Percentiles rank a stretch among this genome's conserved stretches.
phyloP scores from a whole-genome alignment of 129 eudicot genomes.

The Tagetes patula region DNA sequence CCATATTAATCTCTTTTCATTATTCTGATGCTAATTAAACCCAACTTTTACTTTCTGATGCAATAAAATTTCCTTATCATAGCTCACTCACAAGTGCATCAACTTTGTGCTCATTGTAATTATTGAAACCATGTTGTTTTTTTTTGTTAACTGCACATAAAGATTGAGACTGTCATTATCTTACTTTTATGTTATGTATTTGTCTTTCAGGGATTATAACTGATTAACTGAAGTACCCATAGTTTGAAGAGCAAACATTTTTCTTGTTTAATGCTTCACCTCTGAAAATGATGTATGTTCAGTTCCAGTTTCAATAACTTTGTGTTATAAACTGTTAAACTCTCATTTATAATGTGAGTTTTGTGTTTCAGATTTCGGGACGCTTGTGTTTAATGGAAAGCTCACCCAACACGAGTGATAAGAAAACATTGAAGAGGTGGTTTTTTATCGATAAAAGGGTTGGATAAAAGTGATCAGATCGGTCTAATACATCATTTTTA shows the following conservation, averaged over 20 bases:
- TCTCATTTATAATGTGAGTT: not conserved
- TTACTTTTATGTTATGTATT: conserved; percentile 1
- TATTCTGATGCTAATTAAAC: conserved; percentile 15
- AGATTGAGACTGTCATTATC: conserved; percentile 25
- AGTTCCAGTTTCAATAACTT: not conserved
- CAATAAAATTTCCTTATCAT: conserved; percentile 26
- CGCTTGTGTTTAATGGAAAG: conserved; percentile 64
- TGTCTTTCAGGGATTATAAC: conserved; percentile 26
- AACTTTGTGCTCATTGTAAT: conserved; percentile 32
- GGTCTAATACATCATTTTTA: not conserved
- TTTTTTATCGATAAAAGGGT: conserved; percentile 81
- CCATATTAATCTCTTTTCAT: conserved; percentile 17
- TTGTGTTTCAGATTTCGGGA: conserved; percentile 41
- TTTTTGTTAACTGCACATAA: conserved; percentile 30
- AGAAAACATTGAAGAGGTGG: conserved; percentile 77
- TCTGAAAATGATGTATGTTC: conserved; percentile 59
- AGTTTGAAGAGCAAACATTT: conserved; percentile 14
- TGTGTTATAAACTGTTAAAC: not conserved
- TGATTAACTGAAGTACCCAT: not conserved
- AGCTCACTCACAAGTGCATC: conserved; percentile 32
- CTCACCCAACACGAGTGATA: conserved; percentile 57
- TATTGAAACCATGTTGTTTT: conserved; percentile 26
- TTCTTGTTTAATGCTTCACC: conserved; percentile 36
- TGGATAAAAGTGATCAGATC: conserved; percentile 39
- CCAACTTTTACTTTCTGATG: conserved; percentile 23